These are phyloP conservation scores for Fusarium bactridioides DNA, from an alignment of 2,329 filamentous ascomycete species.

Conservation along the genomic window DNA sequence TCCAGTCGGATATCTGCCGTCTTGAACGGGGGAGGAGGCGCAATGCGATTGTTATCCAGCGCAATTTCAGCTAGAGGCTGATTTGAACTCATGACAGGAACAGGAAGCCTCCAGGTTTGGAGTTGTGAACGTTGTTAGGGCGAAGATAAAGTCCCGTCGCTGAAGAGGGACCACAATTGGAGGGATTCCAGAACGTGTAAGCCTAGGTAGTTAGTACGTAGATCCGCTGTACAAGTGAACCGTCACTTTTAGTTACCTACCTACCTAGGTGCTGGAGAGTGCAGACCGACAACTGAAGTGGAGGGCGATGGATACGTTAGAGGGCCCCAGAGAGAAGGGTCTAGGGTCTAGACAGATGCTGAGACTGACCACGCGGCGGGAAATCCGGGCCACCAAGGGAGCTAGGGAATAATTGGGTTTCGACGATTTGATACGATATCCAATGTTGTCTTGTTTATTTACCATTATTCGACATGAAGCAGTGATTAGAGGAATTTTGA, in stretches of 20 bases:
- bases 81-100: constrained; percentile 32
- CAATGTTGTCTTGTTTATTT: constrained; percentile 28
- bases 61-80: constrained; percentile 35
- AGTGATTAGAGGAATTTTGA: background rate
- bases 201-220: background rate
- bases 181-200: constrained; percentile 28
- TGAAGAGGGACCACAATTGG: constrained; percentile 14
- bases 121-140: constrained; percentile 17
- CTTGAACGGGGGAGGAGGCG: constrained; percentile 28
- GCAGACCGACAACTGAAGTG: constrained; percentile 21
- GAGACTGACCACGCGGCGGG: constrained; percentile 33
- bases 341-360: constrained; percentile 31
- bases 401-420: constrained; percentile 32
- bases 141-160: constrained; percentile 4
- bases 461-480: background rate
- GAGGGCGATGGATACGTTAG: constrained; percentile 6
- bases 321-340: constrained; percentile 16
- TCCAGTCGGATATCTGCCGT: constrained; percentile 10
- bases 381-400: constrained; percentile 33
- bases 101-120: background rate
- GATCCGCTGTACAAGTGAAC: constrained; percentile 17
- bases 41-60: constrained; percentile 30
- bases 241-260: background rate
- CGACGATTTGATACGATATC: constrained; percentile 15
- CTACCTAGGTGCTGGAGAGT: constrained; percentile 1